phyloP scores from a whole-genome alignment of 192 early-diverging fungal genomes.

The Dispira parvispora region DNA sequence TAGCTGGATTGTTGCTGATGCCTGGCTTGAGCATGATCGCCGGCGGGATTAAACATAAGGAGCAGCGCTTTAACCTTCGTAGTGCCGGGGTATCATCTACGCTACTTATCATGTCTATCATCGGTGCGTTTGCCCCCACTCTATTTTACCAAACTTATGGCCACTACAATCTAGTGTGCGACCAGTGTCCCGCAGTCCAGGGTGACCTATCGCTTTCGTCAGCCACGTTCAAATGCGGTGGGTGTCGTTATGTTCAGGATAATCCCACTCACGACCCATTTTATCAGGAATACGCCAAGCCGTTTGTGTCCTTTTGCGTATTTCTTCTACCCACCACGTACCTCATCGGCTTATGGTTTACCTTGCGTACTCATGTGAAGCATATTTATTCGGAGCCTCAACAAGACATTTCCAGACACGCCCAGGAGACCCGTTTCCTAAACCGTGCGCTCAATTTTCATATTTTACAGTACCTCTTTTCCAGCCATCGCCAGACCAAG shows the following conservation, averaged over 20 bases:
- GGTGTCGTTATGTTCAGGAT: conserved; percentile 16
- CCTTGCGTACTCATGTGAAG: conserved; percentile 78
- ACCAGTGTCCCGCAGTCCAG: conserved; percentile 18
- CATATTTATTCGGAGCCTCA: conserved; percentile 42
- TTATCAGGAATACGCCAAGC: conserved; percentile 58
- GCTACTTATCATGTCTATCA: conserved; percentile 84
- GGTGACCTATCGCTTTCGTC: too few species aligned
- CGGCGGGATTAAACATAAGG: conserved; percentile 76
- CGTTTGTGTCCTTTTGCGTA: conserved; percentile 78
- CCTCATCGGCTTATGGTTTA: conserved; percentile 80
- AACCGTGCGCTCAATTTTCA: conserved; percentile 10
- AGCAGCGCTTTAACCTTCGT: conserved; percentile 90
- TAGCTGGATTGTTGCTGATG: conserved; percentile 76
- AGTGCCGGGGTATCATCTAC: conserved; percentile 91
- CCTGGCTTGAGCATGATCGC: conserved; percentile 91
- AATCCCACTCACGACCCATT: conserved; percentile 63
- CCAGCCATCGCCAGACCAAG: not conserved
- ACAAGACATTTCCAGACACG: conserved; percentile 22
- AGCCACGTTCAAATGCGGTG: not conserved
- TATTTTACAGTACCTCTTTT: conserved; percentile 9
- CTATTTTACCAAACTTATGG: conserved; percentile 89
- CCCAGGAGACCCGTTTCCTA: conserved; percentile 8
- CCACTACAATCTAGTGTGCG: conserved; percentile 12
- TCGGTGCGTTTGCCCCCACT: conserved; percentile 86
- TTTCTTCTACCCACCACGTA: conserved; percentile 63